Base-by-base conservation (phyloP, 1,284 basidiomycete genomes). In the Trichosporon faecale region DNA sequence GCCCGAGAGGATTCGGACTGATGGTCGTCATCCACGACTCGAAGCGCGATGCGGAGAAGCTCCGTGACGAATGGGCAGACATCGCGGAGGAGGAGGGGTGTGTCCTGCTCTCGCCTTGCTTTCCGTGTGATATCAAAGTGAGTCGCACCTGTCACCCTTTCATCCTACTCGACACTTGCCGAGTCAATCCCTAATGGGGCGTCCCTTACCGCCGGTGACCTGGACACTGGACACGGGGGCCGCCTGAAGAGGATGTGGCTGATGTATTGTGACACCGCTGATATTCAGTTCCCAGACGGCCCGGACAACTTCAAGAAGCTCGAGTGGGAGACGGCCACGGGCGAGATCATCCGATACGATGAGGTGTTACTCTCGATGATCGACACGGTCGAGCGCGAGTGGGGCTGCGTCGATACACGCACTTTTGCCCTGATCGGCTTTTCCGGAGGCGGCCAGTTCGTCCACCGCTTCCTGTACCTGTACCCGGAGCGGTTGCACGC, bases 221-320 rank as follows among this genome's bases (percentile, higher is more conserved):
- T n/a, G n/a, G n/a, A n/a, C n/a, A n/a, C n/a, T n/a, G n/a, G n/a
- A n/a, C n/a, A n/a, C n/a, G n/a, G n/a, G n/a, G n/a, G n/a, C n/a
- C 25, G 57, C 57, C 23, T 5, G 33, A 4, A 33, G 33, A 9
- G 3, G 40, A 14, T 14, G 18, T 52, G 49, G 23, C 49, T 25
- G 23, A 23, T 21, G 49, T 52, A 52, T 12, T 1, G 0, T 33
- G 8, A 1, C 29, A 29, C 52, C 23, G 66, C 66, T 68, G 44
- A 65, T 55, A 12, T 14, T 3, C 60, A 74, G 73, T 69, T 67
- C 35, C 67, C 68, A 6, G 72, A 75, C 60, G 73, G 73, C 2
- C 72, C 70, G 35, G 72, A 75, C 70, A 73, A 75, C 68, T 75
- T 72, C 68, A 73, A 75, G 64, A 55, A 68, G 40, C 66, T 75